phyloP scores from a whole-genome alignment of 768 basidiomycete genomes.

The Gloeopeniophorella convolvens region DNA sequence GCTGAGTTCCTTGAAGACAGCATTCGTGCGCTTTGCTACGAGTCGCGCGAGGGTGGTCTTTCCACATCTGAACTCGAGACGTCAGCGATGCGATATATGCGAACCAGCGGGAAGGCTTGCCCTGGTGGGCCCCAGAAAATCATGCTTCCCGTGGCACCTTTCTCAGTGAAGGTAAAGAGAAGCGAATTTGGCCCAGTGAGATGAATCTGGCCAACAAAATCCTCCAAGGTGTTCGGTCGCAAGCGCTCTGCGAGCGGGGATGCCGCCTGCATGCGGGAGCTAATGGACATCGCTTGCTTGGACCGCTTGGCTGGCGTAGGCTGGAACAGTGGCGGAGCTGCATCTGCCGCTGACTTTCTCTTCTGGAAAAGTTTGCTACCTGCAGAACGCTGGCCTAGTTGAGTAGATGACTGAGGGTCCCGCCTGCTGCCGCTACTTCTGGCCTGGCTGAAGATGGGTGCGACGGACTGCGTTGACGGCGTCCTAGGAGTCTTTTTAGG shows the following conservation, averaged over 20 bases:
- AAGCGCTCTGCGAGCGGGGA: constrained; percentile 69
- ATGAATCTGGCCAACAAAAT: constrained; percentile 70
- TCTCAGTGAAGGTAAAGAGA: constrained; percentile 45
- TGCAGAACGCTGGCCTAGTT: not conserved
- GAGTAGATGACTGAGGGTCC: not conserved
- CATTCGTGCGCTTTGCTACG: constrained; percentile 53
- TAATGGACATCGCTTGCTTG: constrained; percentile 6
- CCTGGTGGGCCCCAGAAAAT: constrained; percentile 77
- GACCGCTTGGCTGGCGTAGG: not conserved
- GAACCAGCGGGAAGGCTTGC: constrained; percentile 26
- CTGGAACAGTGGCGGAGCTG: not conserved
- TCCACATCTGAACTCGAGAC: constrained; percentile 41
- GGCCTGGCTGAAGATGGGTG: constrained; percentile 9
- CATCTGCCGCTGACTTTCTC: not conserved
- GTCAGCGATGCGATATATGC: constrained; percentile 4
- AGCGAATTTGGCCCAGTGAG: constrained; percentile 53
- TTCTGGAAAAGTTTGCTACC: not conserved
- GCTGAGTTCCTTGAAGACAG: constrained; percentile 68
- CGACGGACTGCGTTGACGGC: constrained; percentile 3
- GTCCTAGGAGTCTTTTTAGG: not conserved
- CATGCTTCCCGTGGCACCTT: constrained; percentile 48
- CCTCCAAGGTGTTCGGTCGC: constrained; percentile 55
- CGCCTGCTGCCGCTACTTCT: not conserved
- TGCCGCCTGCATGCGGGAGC: constrained; percentile 27
- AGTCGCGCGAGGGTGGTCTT: constrained; percentile 76